Base-by-base conservation (phyloP, 306 rosid species). In the Quercus robur region DNA sequence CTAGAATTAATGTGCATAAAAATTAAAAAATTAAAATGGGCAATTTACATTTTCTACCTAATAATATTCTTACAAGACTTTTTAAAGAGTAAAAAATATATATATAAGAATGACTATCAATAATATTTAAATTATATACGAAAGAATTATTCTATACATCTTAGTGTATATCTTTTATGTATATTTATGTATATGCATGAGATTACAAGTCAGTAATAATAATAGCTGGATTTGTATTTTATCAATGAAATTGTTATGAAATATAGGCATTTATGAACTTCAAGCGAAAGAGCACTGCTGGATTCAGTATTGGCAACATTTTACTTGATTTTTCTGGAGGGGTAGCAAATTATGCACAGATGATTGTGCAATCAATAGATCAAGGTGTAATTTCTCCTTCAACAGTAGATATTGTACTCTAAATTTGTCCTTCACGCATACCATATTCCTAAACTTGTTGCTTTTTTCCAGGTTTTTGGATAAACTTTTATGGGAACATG, bases 351-450 rank as follows among this genome's bases (percentile, higher is more conserved):
- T 89, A 86, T 63, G 83, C 81, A 7, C 94, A 93, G 82, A 91
- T 93, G 97, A 83, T 75, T 78, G 79, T 85, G 33, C 97, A 93
- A n/a, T 93, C 97, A 67, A 80, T 87, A 77, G 97, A 93, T 78
- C 97, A 93, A 87, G 86, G 97, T 93, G n/a, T 64, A 80, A 73
- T 78, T 69, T 58, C 70, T 77, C 55, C 70, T 51, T 68, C 44
- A 75, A 49, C 77, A 56, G 38, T 30, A 26, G 38, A 57, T 38
- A 26, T 33, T 78, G 8, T 13, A 64, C 61, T 58, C 4, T 75
- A n/a, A 75, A 15, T 82, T 14, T 3, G 9, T 78, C 56, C 67
- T 30, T 62, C 33, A 9, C 55, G 64, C 78, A 25, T 62, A n/a
- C 25, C 70, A 31, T 75, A 9, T 33, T 46, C 51, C 44, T 30